phyloP scores from a whole-genome alignment of 768 basidiomycete genomes.

The Lyophyllum semitale region DNA sequence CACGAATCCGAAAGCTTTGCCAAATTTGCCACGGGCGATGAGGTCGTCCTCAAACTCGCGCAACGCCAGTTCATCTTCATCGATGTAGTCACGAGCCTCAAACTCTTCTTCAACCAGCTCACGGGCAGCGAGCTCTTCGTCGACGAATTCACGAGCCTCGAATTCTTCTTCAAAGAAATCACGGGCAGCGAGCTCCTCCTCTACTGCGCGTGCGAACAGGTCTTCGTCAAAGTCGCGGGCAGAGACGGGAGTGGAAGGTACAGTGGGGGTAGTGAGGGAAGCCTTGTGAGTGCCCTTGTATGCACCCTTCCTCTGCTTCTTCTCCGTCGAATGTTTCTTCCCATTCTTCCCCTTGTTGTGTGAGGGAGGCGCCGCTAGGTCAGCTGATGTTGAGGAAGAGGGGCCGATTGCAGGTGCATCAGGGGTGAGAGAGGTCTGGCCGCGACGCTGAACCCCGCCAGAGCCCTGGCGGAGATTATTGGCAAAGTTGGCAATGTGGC shows the following conservation, averaged over 20 bases:
- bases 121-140: background rate
- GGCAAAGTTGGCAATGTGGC: too few species aligned
- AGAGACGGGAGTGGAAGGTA: background rate
- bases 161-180: background rate
- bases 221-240: constrained; percentile 8
- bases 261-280: background rate
- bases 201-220: background rate
- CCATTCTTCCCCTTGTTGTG: background rate
- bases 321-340: background rate
- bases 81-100: background rate
- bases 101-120: background rate
- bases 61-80: too few species aligned
- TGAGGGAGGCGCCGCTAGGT: background rate
- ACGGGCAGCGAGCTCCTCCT: background rate
- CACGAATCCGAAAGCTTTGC: background rate
- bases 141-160: background rate
- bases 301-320: background rate
- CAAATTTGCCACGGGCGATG: background rate
- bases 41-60: background rate
- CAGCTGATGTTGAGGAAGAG: background rate
- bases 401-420: background rate
- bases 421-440: background rate
- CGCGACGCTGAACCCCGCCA: background rate
- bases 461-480: too few species aligned
- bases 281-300: background rate